These are phyloP conservation scores for Cladosporium phlei DNA, from an alignment of 2,329 filamentous ascomycete genomes.

Conservation along the genomic window DNA sequence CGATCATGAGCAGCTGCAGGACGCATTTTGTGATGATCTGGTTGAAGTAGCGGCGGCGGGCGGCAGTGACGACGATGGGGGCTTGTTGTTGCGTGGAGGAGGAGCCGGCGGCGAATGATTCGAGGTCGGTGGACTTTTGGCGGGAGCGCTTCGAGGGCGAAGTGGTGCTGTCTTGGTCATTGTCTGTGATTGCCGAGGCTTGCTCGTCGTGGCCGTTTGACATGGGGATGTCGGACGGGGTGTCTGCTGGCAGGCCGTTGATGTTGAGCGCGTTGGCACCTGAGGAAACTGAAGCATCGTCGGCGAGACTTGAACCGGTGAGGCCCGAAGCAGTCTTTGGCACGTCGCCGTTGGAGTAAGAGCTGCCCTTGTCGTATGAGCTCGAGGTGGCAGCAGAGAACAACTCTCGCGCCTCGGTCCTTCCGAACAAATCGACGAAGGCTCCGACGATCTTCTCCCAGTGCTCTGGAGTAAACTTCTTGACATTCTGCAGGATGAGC, in stretches of 20 bases:
- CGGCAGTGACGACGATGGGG: conserved; percentile 85
- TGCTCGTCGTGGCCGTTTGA: conserved; percentile 20
- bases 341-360: conserved; percentile 24
- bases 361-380: conserved; percentile 28
- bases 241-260: conserved; percentile 30
- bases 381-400: conserved; percentile 72
- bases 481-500: conserved; percentile 91
- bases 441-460: conserved; percentile 93
- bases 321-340: conserved; percentile 20
- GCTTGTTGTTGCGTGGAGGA: conserved; percentile 70
- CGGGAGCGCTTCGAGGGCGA: conserved; percentile 13
- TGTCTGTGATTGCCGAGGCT: conserved; percentile 13
- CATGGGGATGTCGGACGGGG: conserved; percentile 17
- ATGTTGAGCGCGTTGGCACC: conserved; percentile 39
- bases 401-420: conserved; percentile 89
- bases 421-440: conserved; percentile 91
- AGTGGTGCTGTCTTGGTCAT: conserved; percentile 16
- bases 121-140: conserved; percentile 45
- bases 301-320: conserved; percentile 1
- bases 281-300: conserved; percentile 19
- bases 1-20: conserved; percentile 96
- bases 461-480: conserved; percentile 79
- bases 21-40: conserved; percentile 99
- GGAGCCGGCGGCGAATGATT: conserved; percentile 78
- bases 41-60: conserved; percentile 93